Conservation (phyloP, 805 yeast species). For the Ogataea nitratoaversa region DNA sequence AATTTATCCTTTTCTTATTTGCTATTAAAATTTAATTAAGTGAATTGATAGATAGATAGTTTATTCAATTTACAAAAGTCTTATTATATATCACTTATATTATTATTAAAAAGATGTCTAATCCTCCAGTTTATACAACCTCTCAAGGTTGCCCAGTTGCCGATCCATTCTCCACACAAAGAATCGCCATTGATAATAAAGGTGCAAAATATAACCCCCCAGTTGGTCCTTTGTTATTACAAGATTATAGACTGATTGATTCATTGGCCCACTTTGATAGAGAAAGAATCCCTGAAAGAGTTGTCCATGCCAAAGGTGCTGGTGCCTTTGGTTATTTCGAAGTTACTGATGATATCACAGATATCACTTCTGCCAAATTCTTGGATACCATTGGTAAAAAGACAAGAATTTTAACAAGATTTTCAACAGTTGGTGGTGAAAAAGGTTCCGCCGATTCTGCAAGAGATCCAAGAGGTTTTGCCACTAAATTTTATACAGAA, state of each 20-base stretch:
- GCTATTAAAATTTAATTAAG: not conserved
- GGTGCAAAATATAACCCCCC: slow-evolving; percentile 30
- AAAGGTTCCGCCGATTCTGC: slow-evolving; percentile 77
- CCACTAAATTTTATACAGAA: slow-evolving; percentile 76
- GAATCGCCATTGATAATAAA: slow-evolving; percentile 53
- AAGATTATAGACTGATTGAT: slow-evolving; percentile 78
- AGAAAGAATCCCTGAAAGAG: slow-evolving; percentile 89
- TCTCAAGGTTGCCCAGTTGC: slow-evolving; percentile 75
- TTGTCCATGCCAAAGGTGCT: slow-evolving; percentile 90
- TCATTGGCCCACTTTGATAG: slow-evolving; percentile 83
- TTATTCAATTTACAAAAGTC: too few relatives aligned
- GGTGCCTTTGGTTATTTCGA: slow-evolving; percentile 88
- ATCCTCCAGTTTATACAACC: slow-evolving; percentile 61
- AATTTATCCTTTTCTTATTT: not conserved
- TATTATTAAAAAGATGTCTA: slow-evolving; percentile 31
- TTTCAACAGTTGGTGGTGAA: slow-evolving; percentile 88
- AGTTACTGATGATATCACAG: slow-evolving; percentile 80
- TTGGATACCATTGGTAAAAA: slow-evolving; percentile 73
- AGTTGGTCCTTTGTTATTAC: slow-evolving; percentile 70
- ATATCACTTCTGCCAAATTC: slow-evolving; percentile 65
- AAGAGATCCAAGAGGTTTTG: slow-evolving; percentile 85
- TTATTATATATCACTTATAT: too few relatives aligned
- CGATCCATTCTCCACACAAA: slow-evolving; percentile 71
- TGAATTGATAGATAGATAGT: not conserved
- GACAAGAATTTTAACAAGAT: slow-evolving; percentile 68